A percentile compares a stretch with the other conserved stretches of the same genome.
Evolutionary conservation across 768 basidiomycete species (phyloP).

Genomic region (Nidularia sp.): DNA sequence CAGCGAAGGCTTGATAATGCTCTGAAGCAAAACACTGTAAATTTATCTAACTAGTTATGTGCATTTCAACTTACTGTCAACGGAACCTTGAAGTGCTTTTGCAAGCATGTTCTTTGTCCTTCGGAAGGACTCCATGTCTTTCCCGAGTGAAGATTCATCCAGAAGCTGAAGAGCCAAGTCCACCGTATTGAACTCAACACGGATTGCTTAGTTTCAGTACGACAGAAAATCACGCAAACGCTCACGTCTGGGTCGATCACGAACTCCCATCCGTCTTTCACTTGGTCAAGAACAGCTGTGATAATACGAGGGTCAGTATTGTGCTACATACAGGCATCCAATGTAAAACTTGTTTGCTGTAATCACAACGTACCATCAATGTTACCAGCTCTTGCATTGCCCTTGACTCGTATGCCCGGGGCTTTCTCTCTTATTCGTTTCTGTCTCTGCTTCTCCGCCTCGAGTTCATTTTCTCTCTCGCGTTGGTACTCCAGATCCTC

Average conservation of each 20-base stretch:
- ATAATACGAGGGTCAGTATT: neutral
- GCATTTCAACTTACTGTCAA: constrained; percentile 62
- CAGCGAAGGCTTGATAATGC: constrained; percentile 92
- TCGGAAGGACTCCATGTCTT: constrained; percentile 74
- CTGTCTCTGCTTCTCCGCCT: constrained; percentile 63
- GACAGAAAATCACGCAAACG: constrained; percentile 4
- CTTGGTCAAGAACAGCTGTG: constrained; percentile 78
- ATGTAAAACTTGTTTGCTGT: neutral
- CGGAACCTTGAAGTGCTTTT: constrained; percentile 78
- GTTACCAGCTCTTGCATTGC: constrained; percentile 66
- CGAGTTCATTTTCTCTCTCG: constrained; percentile 57
- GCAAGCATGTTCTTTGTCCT: constrained; percentile 75
- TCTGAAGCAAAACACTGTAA: constrained; percentile 32
- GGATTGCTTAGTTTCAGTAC: constrained; percentile 4
- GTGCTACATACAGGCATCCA: too few species aligned
- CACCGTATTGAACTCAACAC: constrained; percentile 83
- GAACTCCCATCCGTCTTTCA: constrained; percentile 88
- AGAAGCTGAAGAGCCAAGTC: constrained; percentile 89
- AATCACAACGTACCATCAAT: constrained; percentile 66
- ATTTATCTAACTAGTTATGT: neutral
- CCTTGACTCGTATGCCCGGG: constrained; percentile 49
- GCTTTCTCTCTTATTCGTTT: constrained; percentile 66
- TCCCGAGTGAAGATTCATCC: constrained; percentile 68
- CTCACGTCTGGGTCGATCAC: constrained; percentile 78
- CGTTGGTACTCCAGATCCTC: constrained; percentile 53